Evolutionary conservation across 257 asterid species (phyloP).

Genomic region (Nicotiana benthamiana): DNA sequence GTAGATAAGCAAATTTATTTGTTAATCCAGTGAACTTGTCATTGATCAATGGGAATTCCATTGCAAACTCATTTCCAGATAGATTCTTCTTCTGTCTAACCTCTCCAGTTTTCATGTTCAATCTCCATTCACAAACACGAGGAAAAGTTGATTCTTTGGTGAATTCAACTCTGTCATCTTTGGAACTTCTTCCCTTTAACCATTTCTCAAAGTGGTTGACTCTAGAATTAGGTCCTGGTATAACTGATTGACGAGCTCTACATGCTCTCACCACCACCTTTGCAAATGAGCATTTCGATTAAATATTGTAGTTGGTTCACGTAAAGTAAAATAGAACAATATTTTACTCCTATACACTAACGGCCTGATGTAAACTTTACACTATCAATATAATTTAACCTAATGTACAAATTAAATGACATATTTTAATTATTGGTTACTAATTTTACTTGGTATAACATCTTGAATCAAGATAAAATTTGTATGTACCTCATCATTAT

Average conservation of each 20-base stretch:
- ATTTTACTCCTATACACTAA: too few relatives aligned
- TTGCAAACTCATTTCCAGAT: conserved; percentile 21
- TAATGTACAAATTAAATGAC: neutral
- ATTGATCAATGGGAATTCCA: conserved; percentile 65
- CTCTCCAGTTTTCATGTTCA: neutral
- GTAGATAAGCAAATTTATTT: neutral
- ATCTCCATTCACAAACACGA: conserved; percentile 3
- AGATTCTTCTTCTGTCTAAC: neutral
- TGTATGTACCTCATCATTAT: conserved; percentile 38
- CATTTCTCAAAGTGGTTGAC: neutral
- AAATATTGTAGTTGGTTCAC: neutral
- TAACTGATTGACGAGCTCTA: conserved; percentile 39
- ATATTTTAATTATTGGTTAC: too few relatives aligned
- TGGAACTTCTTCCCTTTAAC: conserved; percentile 3
- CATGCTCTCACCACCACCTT: conserved; percentile 7
- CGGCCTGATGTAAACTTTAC: neutral
- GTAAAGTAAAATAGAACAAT: too few relatives aligned
- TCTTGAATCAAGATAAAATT: neutral
- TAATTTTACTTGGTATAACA: too few relatives aligned
- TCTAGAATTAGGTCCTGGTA: conserved; percentile 58
- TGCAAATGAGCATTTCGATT: neutral
- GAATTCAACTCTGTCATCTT: conserved; percentile 42
- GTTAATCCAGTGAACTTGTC: conserved; percentile 22
- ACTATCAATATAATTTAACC: neutral
- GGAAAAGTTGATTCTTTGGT: conserved; percentile 6